A percentile compares a stretch with the other conserved stretches of the same genome.
Evolutionary conservation across 73 alveolate genomes (phyloP).

Genomic region (Paraurostyla sp.): DNA sequence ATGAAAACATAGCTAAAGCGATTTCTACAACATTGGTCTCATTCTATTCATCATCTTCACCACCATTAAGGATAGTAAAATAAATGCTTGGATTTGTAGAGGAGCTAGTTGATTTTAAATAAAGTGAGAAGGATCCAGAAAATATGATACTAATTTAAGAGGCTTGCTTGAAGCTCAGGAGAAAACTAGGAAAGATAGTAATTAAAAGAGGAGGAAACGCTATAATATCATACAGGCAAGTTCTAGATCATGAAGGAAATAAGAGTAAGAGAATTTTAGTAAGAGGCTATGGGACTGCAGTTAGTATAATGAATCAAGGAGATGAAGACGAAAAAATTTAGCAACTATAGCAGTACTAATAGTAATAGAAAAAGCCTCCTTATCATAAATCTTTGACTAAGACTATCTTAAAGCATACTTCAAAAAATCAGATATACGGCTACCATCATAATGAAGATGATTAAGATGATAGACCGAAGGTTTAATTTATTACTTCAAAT

Average conservation of each 20-base stretch:
- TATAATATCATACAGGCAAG: slow-evolving; percentile 51
- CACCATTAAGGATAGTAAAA: slow-evolving; percentile 40
- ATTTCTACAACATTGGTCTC: slow-evolving; percentile 27
- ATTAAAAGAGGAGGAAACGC: slow-evolving; percentile 65
- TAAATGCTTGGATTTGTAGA: slow-evolving; percentile 57
- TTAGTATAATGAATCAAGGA: background rate
- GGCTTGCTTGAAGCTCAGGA: slow-evolving; percentile 56
- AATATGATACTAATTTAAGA: slow-evolving; percentile 28
- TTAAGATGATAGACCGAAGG: slow-evolving; percentile 40
- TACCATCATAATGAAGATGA: slow-evolving; percentile 10
- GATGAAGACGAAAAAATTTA: background rate
- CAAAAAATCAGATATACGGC: background rate
- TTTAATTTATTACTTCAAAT: slow-evolving; percentile 39
- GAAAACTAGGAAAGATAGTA: slow-evolving; percentile 52
- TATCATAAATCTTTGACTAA: no score
- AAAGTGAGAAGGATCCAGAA: slow-evolving; percentile 53
- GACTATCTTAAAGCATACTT: background rate
- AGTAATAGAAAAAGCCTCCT: background rate
- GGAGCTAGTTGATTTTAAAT: slow-evolving; percentile 51
- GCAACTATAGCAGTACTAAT: background rate
- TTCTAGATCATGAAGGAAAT: slow-evolving; percentile 54
- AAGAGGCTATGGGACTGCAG: slow-evolving; percentile 74
- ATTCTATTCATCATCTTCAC: slow-evolving; percentile 38
- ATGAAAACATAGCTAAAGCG: slow-evolving; percentile 55
- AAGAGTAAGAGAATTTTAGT: slow-evolving; percentile 54